Evolutionary conservation across 441 rosid genomes (phyloP).

Genomic region (Jatropha multifida): DNA sequence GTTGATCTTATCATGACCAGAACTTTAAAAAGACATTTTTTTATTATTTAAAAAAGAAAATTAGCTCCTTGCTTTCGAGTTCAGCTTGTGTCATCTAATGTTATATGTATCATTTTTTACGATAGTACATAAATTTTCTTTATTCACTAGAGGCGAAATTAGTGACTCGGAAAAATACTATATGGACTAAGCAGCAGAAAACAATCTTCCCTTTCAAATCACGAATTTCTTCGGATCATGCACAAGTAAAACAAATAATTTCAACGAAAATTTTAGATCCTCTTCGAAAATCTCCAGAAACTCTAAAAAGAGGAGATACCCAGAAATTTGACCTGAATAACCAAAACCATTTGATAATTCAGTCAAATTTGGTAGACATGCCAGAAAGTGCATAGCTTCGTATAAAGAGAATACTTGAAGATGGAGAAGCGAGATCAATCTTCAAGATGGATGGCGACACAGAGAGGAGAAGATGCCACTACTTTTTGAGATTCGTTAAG

Average conservation of each 20-base stretch:
- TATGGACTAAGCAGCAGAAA: no score
- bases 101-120: no score
- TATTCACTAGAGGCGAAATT: no score
- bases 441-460: background rate
- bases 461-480: background rate
- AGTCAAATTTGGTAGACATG: background rate
- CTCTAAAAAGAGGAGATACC: background rate
- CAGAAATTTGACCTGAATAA: background rate
- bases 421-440: background rate
- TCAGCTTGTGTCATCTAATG: no score
- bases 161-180: no score
- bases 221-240: background rate
- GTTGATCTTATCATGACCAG: background rate
- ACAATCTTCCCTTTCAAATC: background rate
- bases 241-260: background rate
- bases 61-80: background rate
- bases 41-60: background rate
- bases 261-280: no score
- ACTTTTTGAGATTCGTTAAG: no score
- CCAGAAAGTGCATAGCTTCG: background rate
- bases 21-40: background rate
- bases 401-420: background rate
- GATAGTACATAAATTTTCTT: no score
- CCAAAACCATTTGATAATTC: background rate
- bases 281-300: no score